phyloP scores from a whole-genome alignment of 805 yeast genomes.

The Kuraishia capsulata region DNA sequence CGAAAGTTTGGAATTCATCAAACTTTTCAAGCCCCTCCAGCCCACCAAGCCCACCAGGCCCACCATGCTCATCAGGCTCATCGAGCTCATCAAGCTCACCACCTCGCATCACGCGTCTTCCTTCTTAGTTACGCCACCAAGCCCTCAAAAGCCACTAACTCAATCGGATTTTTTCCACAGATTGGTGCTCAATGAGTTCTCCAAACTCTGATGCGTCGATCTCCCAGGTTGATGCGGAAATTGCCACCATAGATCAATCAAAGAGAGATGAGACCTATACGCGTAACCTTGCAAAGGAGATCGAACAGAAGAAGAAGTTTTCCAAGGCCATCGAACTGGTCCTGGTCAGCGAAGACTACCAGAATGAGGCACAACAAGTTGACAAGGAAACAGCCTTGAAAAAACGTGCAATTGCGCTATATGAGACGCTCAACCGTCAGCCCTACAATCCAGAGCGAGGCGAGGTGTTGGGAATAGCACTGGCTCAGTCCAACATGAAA shows the following conservation, averaged over 20 bases:
- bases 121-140: too few relatives aligned
- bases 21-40: too few relatives aligned
- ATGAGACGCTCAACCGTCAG: constrained; percentile 13
- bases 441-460: constrained; percentile 20
- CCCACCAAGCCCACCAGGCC: neutral
- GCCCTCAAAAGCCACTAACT: too few relatives aligned
- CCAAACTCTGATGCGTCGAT: too few relatives aligned
- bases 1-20: too few relatives aligned
- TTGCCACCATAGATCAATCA: neutral
- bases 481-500: constrained; percentile 11
- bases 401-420: constrained; percentile 9
- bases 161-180: too few relatives aligned
- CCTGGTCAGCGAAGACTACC: too few relatives aligned
- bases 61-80: too few relatives aligned
- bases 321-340: constrained; percentile 11
- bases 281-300: constrained; percentile 12
- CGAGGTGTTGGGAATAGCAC: constrained; percentile 16
- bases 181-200: too few relatives aligned
- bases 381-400: neutral
- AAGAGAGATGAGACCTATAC: constrained; percentile 6
- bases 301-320: constrained; percentile 12
- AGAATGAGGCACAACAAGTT: constrained; percentile 5
- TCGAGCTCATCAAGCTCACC: too few relatives aligned
- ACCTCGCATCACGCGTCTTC: too few relatives aligned
- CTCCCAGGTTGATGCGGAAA: too few relatives aligned